A percentile compares a stretch with the other conserved stretches of the same genome.
phyloP scores from a whole-genome alignment of 2,329 filamentous ascomycete species.

The Xylariaceae sp. region DNA sequence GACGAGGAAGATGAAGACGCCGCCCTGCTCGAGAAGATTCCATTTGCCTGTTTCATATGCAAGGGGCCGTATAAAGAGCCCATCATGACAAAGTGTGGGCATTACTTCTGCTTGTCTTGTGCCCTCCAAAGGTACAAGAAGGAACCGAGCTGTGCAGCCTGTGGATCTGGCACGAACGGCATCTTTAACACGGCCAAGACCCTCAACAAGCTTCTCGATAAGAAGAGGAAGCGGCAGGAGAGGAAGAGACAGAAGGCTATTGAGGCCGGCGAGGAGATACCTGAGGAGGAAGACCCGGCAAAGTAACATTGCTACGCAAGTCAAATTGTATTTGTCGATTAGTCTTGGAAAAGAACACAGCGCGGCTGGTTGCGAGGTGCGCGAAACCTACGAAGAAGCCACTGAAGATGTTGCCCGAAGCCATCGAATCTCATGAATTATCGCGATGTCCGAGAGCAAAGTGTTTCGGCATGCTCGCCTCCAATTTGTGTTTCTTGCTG shows the following conservation, averaged over 20 bases:
- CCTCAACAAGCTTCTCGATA: slow-evolving; percentile 73
- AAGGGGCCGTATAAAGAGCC: slow-evolving; percentile 72
- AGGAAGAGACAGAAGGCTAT: slow-evolving; percentile 52
- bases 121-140: slow-evolving; percentile 82
- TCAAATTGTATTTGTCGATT: too few relatives aligned
- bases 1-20: slow-evolving; percentile 57
- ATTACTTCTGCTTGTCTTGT: slow-evolving; percentile 94
- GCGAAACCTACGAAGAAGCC: too few relatives aligned
- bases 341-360: too few relatives aligned
- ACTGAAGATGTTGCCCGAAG: too few relatives aligned
- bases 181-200: slow-evolving; percentile 88
- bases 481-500: too few relatives aligned
- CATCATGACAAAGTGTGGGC: slow-evolving; percentile 83
- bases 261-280: slow-evolving; percentile 46
- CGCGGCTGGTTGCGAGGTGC: too few relatives aligned
- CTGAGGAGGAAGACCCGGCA: slow-evolving; percentile 34
- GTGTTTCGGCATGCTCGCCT: too few relatives aligned
- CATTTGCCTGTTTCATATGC: slow-evolving; percentile 87
- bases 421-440: too few relatives aligned
- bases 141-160: slow-evolving; percentile 81
- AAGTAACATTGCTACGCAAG: too few relatives aligned
- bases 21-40: slow-evolving; percentile 74
- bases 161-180: slow-evolving; percentile 78
- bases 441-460: too few relatives aligned
- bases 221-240: slow-evolving; percentile 59